Evolutionary conservation across 169 alveolate species (phyloP).

Genomic region (Eimeria sp.): DNA sequence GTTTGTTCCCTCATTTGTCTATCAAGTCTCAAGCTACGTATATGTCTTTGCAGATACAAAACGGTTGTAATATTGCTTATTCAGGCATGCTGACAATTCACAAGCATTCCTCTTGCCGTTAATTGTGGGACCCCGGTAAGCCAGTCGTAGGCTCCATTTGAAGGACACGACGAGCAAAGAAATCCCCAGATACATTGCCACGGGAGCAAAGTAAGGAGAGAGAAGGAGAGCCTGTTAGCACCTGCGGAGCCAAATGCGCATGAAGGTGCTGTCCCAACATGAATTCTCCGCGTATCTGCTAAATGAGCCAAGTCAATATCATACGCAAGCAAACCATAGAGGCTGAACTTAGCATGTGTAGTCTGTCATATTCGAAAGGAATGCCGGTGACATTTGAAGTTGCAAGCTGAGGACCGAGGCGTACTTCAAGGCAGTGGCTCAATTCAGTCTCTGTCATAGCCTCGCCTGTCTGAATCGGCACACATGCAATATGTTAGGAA

Average conservation of each 20-base stretch:
- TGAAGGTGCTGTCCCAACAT: background rate
- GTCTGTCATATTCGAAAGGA: background rate
- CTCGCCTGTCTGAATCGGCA: slow-evolving; percentile 25
- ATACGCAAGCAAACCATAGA: background rate
- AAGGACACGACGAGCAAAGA: slow-evolving; percentile 51
- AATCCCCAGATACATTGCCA: slow-evolving; percentile 40
- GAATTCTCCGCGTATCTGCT: background rate
- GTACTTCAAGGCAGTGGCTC: slow-evolving; percentile 63
- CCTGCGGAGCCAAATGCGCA: background rate
- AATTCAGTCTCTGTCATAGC: slow-evolving; percentile 50
- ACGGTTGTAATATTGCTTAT: too few relatives aligned
- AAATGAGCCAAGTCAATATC: too few relatives aligned
- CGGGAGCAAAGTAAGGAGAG: slow-evolving; percentile 27
- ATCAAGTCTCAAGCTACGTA: background rate
- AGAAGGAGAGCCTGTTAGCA: slow-evolving; percentile 28
- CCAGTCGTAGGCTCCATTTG: slow-evolving; percentile 31
- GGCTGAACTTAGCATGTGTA: background rate
- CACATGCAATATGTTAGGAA: background rate
- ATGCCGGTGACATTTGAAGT: background rate
- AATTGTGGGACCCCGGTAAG: background rate
- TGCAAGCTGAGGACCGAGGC: background rate
- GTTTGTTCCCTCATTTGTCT: background rate
- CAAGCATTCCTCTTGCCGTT: background rate
- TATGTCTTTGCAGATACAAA: too few relatives aligned
- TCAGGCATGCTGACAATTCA: background rate